These are phyloP conservation scores for Cicer yamashitae DNA, from an alignment of 306 rosid genomes.

Conservation along the genomic window DNA sequence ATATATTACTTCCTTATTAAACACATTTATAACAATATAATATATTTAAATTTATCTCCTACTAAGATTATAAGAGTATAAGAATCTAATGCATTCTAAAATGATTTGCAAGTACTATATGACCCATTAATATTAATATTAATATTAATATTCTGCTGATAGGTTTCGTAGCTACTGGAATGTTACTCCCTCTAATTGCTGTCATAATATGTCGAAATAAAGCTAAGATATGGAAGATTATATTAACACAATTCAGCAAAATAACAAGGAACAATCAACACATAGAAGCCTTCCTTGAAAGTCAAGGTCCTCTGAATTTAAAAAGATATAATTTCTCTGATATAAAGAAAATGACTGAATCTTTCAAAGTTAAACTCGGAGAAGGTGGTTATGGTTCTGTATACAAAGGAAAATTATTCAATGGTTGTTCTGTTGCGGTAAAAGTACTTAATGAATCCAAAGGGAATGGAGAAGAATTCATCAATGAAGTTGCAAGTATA, in stretches of 20 bases:
- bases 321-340: conserved; percentile 50
- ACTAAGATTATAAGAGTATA: background rate
- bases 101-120: too few species aligned
- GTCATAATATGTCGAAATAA: conserved; percentile 52
- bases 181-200: conserved; percentile 54
- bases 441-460: conserved; percentile 52
- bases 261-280: conserved; percentile 29
- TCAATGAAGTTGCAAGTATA: conserved; percentile 64
- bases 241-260: conserved; percentile 25
- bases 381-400: conserved; percentile 66
- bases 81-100: background rate
- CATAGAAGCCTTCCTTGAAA: conserved; percentile 51
- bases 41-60: too few species aligned
- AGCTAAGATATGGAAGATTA: conserved; percentile 41
- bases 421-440: conserved; percentile 48
- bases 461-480: conserved; percentile 58
- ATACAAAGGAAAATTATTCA: conserved; percentile 50
- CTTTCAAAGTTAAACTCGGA: conserved; percentile 55
- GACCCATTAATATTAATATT: too few species aligned
- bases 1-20: background rate
- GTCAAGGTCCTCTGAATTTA: conserved; percentile 43
- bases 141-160: background rate
- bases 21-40: background rate
- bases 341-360: conserved; percentile 54
- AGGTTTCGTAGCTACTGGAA: conserved; percentile 52